Conservation (phyloP, 345 rosid species). For the Eucalyptus polyanthemos region DNA sequence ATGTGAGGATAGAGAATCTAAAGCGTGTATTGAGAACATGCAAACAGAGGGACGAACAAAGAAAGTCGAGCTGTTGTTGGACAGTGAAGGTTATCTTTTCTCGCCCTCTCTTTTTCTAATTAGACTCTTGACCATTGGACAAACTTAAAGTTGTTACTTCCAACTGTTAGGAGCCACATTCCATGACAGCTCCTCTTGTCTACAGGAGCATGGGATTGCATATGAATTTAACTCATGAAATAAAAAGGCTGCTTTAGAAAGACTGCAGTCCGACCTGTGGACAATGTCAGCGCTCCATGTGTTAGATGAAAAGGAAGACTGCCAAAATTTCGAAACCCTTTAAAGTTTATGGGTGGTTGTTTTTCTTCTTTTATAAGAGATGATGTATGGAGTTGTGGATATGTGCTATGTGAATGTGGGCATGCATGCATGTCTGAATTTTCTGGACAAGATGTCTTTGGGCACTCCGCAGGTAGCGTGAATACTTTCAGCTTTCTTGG, state of each 20-base stretch:
- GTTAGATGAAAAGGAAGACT: background rate
- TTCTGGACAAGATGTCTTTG: background rate
- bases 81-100: background rate
- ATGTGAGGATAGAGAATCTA: background rate
- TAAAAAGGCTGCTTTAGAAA: background rate
- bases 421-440: background rate
- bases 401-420: background rate
- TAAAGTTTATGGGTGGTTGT: background rate
- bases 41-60: background rate
- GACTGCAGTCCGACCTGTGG: background rate
- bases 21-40: background rate
- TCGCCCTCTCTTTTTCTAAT: background rate
- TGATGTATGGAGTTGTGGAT: background rate
- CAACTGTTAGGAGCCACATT: background rate
- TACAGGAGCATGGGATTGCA: background rate
- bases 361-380: background rate
- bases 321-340: background rate
- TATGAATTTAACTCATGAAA: background rate
- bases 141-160: background rate
- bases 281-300: background rate
- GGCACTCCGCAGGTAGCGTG: background rate
- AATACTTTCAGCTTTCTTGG: background rate
- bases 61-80: background rate
- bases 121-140: background rate
- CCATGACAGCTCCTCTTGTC: background rate